Base-by-base conservation (phyloP, 345 rosid species). In the Eucalyptus microcorys region DNA sequence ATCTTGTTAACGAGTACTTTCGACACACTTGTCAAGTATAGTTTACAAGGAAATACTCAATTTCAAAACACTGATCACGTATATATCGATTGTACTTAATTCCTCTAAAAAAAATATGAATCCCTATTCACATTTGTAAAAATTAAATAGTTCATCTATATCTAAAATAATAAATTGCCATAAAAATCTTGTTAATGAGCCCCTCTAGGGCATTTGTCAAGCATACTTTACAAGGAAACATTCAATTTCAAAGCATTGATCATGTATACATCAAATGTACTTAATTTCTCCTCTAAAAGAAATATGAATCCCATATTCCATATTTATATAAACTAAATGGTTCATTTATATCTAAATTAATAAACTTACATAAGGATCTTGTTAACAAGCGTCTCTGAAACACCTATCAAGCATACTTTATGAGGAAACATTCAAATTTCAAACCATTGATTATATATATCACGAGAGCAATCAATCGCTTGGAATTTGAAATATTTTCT, bases 1-100 rank as follows among this genome's bases (percentile, higher is more conserved):
- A 0, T 30, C 2, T 64, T 64, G 15, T 7, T 6, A 64, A 7
- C 4, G 1, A n/a, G 37, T 0, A 0, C 37, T n/a, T n/a, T 64
- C 0, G 61, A 55, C 30, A 55, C 61, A 55, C 27, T 55, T 55
- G 61, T 22, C 11, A 53, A 53, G 59, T 22, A 55, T 55, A 55
- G 12, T 22, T 55, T 55, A 55, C 0, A 0, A 9, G 27, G 5
- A 55, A 2, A 55, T 22, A 55, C 27, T 55, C 1, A 17, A 34
- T 55, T 55, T 55, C 59, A 53, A 53, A 22, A 22, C 59, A 53
- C 12, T 0, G 27, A 22, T 53, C 10, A 53, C 0, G 11, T 16
- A 32, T n/a, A 2, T 16, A 16, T 15, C 1, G 4, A 68, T 2
- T 16, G 24, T 68, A 68, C 24, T 68, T 68, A 68, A 68, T 68